Evolutionary conservation across 2,329 filamentous ascomycete genomes (phyloP).

Genomic region (Rutstroemia sp.): DNA sequence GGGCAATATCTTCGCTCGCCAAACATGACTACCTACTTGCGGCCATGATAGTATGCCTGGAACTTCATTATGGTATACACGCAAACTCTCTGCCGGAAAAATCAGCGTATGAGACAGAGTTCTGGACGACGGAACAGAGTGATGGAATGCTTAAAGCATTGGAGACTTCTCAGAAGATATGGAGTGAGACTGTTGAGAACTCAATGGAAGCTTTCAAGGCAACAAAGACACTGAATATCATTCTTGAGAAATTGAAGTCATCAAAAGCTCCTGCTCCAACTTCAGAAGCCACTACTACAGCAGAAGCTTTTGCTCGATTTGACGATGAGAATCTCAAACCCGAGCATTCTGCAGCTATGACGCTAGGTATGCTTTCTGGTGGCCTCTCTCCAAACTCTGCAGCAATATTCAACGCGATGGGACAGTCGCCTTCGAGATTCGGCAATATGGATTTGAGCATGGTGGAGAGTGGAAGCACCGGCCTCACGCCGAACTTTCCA

Average conservation of each 20-base stretch:
- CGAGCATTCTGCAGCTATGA: conserved; percentile 61
- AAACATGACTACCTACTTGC: conserved; percentile 76
- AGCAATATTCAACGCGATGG: conserved; percentile 28
- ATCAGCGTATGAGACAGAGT: conserved; percentile 39
- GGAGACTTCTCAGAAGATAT: conserved; percentile 68
- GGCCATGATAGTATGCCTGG: conserved; percentile 75
- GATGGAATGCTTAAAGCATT: conserved; percentile 71
- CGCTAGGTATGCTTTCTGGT: conserved; percentile 58
- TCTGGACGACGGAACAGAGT: conserved; percentile 53
- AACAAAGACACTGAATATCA: conserved; percentile 69
- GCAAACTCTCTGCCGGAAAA: conserved; percentile 28
- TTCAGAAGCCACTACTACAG: conserved; percentile 14
- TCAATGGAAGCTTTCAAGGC: conserved; percentile 92
- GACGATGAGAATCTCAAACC: conserved; percentile 48
- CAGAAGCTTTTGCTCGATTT: conserved; percentile 25
- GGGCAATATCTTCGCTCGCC: conserved; percentile 72
- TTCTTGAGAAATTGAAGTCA: conserved; percentile 69
- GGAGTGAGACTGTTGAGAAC: conserved; percentile 67
- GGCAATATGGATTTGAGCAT: conserved; percentile 26
- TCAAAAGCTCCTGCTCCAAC: conserved; percentile 28
- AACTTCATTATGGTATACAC: conserved; percentile 64
- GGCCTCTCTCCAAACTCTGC: conserved; percentile 44
- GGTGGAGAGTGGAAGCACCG: conserved; percentile 29
- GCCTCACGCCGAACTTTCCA: conserved; percentile 35
- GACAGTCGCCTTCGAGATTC: conserved; percentile 28